phyloP scores from a whole-genome alignment of 2,329 filamentous ascomycete genomes.

The Gnomoniopsis smithogilvyi region DNA sequence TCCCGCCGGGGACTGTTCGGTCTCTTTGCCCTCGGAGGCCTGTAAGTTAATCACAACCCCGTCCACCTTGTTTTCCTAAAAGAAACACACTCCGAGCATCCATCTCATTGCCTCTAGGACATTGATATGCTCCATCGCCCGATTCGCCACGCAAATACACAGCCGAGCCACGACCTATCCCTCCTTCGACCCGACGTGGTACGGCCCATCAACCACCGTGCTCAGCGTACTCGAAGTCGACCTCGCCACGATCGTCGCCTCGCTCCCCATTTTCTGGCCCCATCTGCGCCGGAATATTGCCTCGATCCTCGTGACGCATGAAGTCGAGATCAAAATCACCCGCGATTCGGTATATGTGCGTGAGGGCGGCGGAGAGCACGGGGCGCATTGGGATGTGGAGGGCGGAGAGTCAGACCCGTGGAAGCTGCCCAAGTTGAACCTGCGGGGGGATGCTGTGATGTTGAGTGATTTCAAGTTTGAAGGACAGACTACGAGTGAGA shows the following conservation, averaged over 20 bases:
- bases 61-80: not conserved
- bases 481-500: not conserved
- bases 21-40: conserved; percentile 4
- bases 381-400: not conserved
- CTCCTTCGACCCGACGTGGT: conserved; percentile 25
- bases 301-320: conserved; percentile 25
- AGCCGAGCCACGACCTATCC: conserved; percentile 20
- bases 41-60: conserved; percentile 17
- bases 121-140: conserved; percentile 21
- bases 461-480: not conserved
- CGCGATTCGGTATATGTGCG: not conserved
- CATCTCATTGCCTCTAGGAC: conserved; percentile 6
- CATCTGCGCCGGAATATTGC: conserved; percentile 21
- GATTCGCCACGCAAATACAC: conserved; percentile 21
- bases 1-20: conserved; percentile 1
- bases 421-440: not conserved
- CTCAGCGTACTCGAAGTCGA: conserved; percentile 26
- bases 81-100: not conserved
- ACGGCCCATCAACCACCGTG: conserved; percentile 22
- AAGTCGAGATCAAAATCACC: conserved; percentile 21
- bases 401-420: not conserved
- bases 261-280: conserved; percentile 28
- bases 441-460: not conserved
- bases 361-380: too few species aligned
- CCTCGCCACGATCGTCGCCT: conserved; percentile 24